These are phyloP conservation scores for Coniosporium tulheliwenetii DNA, from an alignment of 2,329 filamentous ascomycete genomes.

Conservation along the genomic window DNA sequence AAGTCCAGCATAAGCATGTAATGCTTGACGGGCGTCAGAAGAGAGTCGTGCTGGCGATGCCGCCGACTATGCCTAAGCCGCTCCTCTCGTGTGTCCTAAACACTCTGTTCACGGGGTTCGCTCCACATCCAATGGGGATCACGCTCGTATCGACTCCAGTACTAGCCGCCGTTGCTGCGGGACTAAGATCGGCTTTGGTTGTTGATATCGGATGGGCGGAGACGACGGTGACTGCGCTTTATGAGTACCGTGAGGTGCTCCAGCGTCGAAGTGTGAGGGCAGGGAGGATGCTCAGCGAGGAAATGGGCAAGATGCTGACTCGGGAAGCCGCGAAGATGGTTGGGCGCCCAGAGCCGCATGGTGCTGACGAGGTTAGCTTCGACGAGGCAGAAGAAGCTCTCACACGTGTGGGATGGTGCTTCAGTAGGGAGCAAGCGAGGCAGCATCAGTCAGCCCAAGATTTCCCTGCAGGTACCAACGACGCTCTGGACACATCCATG, in stretches of 20 bases:
- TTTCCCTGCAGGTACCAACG: background rate
- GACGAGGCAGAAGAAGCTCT: slow-evolving; percentile 71
- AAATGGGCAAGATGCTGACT: slow-evolving; percentile 50
- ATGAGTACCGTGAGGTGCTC: slow-evolving; percentile 74
- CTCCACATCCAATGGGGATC: slow-evolving; percentile 64
- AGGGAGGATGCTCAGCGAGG: slow-evolving; percentile 54
- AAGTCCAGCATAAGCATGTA: slow-evolving; percentile 65
- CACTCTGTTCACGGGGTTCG: slow-evolving; percentile 65
- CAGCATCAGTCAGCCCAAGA: background rate
- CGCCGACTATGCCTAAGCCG: slow-evolving; percentile 61
- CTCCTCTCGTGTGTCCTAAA: slow-evolving; percentile 62
- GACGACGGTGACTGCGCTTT: slow-evolving; percentile 70
- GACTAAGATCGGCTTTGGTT: slow-evolving; percentile 70
- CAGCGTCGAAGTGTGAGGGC: slow-evolving; percentile 57
- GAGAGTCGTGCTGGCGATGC: slow-evolving; percentile 59
- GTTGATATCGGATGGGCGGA: slow-evolving; percentile 90
- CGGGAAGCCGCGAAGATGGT: slow-evolving; percentile 16
- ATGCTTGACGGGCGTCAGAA: slow-evolving; percentile 54
- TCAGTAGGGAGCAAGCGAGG: background rate
- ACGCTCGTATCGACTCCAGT: slow-evolving; percentile 67
- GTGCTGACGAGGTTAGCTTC: slow-evolving; percentile 31
- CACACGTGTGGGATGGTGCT: slow-evolving; percentile 64
- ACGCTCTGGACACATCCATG: slow-evolving; percentile 9
- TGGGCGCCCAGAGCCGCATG: slow-evolving; percentile 1
- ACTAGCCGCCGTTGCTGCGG: slow-evolving; percentile 61